Base-by-base conservation (phyloP, 352 stramenopile genomes). In the Lagenidium giganteum region DNA sequence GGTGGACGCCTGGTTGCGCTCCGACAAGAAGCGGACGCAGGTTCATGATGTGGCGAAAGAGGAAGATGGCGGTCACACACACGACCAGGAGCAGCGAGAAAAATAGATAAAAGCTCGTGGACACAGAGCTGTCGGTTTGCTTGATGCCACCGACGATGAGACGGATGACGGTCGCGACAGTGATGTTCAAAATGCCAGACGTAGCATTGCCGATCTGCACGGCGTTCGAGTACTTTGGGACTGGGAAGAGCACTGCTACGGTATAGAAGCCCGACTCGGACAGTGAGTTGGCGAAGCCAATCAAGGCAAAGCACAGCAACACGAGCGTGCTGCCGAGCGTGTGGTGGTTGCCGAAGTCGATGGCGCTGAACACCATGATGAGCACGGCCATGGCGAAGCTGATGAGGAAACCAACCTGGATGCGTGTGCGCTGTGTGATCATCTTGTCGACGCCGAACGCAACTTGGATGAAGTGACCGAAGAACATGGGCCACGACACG, bases 321-420 rank as follows among this genome's bases (percentile, higher is more conserved):
- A 83, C 61, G 12, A 88, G 42, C 30, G 64, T 60, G 3, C 39
- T 67, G 8, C 76, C 70, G n/a, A n/a, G n/a, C 5, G 56, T 81
- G 39, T 72, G 66, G n/a, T n/a, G n/a, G n/a, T n/a, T n/a, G n/a
- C n/a, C n/a, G 33, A 81, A 80, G 38, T 68, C 23, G 28, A 83
- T 68, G 18, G 53, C 62, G 9, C 57, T 79, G 50, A 87, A 80
- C 38, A 79, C 29, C 70, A 84, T 81, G 63, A 82, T 81, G 22
- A 83, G 47, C 22, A 71, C 49, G n/a, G 61, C 52, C 42, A 75
- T 76, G 24, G 73, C 4, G 5, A 84, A 48, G 48, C 82, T 82
- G 39, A 84, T 57, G 31, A 23, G 16, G 56, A 81, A 87, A 26
- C 73, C 74, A 3, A 63, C 47, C 45, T 52, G 54, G 20, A 84